Evolutionary conservation across 306 rosid genomes (phyloP).

Genomic region (Trifolium dubium): DNA sequence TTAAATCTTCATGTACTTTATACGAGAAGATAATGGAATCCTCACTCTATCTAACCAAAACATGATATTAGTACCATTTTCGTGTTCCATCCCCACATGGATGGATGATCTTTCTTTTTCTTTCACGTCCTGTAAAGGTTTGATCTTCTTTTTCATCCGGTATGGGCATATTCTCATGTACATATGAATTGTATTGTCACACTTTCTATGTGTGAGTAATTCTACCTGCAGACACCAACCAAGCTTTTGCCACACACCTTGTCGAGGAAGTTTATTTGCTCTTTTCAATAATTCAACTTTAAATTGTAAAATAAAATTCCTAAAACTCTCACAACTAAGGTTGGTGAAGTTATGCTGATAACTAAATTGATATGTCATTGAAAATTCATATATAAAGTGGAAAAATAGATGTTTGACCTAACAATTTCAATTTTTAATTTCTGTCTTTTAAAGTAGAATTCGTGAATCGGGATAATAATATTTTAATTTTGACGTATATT

Average conservation of each 20-base stretch:
- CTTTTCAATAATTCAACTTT: not conserved
- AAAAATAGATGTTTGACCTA: no score
- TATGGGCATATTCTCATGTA: not conserved
- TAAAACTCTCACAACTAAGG: no score
- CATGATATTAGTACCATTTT: not conserved
- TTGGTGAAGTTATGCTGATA: no score
- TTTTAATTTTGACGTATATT: no score
- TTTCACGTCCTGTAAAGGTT: slow-evolving; percentile 2
- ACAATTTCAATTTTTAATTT: no score
- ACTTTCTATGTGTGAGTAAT: slow-evolving; percentile 9
- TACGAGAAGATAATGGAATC: no score
- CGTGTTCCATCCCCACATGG: not conserved
- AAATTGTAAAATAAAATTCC: no score
- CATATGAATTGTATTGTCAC: slow-evolving; percentile 15
- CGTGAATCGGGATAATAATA: no score
- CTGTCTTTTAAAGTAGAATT: no score
- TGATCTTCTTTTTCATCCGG: not conserved
- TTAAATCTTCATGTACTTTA: no score
- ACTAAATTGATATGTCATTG: no score
- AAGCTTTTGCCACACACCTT: slow-evolving; percentile 5
- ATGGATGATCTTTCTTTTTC: not conserved
- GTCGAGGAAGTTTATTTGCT: not conserved
- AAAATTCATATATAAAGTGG: no score
- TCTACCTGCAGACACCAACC: not conserved
- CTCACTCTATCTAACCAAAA: not conserved